Evolutionary conservation across 768 basidiomycete species (phyloP).

Genomic region (Rhizopogon vesiculosus): DNA sequence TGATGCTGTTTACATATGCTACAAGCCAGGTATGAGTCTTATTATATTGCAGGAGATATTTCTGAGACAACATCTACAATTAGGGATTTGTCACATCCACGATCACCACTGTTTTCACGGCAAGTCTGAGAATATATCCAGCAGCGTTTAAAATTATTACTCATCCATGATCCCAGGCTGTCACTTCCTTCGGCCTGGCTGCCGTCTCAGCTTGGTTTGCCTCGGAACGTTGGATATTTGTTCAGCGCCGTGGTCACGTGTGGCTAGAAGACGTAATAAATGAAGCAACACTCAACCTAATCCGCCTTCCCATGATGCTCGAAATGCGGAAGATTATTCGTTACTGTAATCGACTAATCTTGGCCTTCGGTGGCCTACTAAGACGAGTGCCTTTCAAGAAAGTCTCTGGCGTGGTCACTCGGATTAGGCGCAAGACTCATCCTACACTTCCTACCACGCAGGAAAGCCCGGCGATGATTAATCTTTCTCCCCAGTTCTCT

Average conservation of each 20-base stretch:
- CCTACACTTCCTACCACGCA: neutral
- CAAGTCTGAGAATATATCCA: conserved; percentile 10
- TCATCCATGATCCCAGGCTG: conserved; percentile 19
- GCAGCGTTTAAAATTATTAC: neutral
- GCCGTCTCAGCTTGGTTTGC: conserved; percentile 53
- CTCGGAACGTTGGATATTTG: conserved; percentile 46
- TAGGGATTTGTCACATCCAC: conserved; percentile 60
- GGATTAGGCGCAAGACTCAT: neutral
- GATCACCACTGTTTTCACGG: conserved; percentile 72
- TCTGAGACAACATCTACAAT: conserved; percentile 3
- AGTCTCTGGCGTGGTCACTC: neutral
- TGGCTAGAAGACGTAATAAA: conserved; percentile 46
- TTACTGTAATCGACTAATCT: conserved; percentile 20
- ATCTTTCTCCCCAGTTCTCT: conserved; percentile 4
- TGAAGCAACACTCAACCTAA: conserved; percentile 21
- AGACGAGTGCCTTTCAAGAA: conserved; percentile 13
- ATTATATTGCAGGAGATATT: conserved; percentile 8
- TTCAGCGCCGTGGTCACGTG: conserved; percentile 43
- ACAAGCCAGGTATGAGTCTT: conserved; percentile 53
- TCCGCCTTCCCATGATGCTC: conserved; percentile 21
- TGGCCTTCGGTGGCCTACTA: conserved; percentile 15
- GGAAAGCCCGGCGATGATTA: neutral
- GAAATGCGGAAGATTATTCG: conserved; percentile 1
- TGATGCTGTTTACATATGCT: conserved; percentile 74
- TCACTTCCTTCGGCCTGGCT: conserved; percentile 38